These are phyloP conservation scores for Calocera viscosa DNA, from an alignment of 768 basidiomycete genomes.

Conservation along the genomic window DNA sequence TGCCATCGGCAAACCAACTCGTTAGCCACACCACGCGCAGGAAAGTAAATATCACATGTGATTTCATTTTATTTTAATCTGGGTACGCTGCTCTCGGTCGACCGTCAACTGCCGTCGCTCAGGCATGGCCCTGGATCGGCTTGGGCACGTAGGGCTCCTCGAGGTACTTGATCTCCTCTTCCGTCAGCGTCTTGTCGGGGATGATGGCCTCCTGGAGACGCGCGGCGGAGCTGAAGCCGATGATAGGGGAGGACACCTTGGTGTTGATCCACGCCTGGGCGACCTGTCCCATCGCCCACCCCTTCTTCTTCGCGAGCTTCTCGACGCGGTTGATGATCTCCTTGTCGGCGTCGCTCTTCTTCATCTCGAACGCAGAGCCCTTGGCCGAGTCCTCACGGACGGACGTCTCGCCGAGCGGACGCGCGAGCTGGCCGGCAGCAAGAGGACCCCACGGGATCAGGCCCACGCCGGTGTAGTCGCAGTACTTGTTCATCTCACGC, in stretches of 20 bases:
- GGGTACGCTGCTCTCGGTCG: too few species aligned
- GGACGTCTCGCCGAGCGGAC: conserved; percentile 11
- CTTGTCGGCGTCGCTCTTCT: conserved; percentile 18
- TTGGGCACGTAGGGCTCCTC: conserved; percentile 23
- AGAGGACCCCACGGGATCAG: conserved; percentile 22
- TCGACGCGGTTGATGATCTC: conserved; percentile 23
- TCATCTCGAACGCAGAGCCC: conserved; percentile 18
- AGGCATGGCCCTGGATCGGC: conserved; percentile 14
- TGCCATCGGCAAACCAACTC: too few species aligned
- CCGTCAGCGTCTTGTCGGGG: conserved; percentile 19
- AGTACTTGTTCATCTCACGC: conserved; percentile 14
- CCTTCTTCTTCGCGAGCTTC: conserved; percentile 23
- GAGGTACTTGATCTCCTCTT: conserved; percentile 27
- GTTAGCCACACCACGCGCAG: too few species aligned
- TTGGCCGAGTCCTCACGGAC: conserved; percentile 15
- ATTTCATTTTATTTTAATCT: too few species aligned
- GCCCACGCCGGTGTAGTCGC: conserved; percentile 17
- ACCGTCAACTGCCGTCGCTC: neutral
- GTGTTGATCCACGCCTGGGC: conserved; percentile 25
- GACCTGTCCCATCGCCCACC: conserved; percentile 28
- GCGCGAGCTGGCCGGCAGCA: conserved; percentile 17
- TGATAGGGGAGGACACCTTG: conserved; percentile 34
- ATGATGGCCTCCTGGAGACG: conserved; percentile 33
- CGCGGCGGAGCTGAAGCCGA: conserved; percentile 34
- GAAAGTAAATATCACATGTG: too few species aligned